Evolutionary conservation across 192 early-diverging fungal genomes (phyloP).

Genomic region (Coemansia sp.): DNA sequence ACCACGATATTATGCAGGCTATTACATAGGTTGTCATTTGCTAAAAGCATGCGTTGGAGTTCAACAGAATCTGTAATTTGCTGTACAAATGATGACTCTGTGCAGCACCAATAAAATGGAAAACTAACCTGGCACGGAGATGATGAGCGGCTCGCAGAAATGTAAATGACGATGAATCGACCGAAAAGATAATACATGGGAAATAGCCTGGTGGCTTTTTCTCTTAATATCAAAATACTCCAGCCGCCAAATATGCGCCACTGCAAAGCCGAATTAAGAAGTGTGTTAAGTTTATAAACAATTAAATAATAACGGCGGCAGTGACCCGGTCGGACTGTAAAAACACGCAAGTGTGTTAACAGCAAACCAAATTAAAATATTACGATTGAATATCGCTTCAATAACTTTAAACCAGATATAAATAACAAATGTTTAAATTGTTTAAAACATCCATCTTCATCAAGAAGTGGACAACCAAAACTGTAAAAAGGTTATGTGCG

Average conservation of each 20-base stretch:
- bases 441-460: background rate
- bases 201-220: background rate
- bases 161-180: too few species aligned
- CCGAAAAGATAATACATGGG: background rate
- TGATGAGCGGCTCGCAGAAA: too few species aligned
- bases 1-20: too few species aligned
- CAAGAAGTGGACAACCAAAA: constrained; percentile 5
- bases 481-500: background rate
- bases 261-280: background rate
- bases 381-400: background rate
- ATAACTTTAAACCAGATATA: background rate
- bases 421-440: background rate
- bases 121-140: too few species aligned
- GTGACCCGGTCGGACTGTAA: background rate
- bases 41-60: too few species aligned
- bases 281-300: background rate
- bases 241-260: background rate
- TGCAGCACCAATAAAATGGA: too few species aligned
- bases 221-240: background rate
- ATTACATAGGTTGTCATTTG: too few species aligned
- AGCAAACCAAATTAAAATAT: background rate
- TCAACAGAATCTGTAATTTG: too few species aligned
- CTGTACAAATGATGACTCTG: too few species aligned
- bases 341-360: too few species aligned
- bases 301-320: background rate